Percentiles rank a stretch among this genome's conserved stretches.
Evolutionary conservation across 805 yeast genomes (phyloP).

Genomic region (Candida corydali): DNA sequence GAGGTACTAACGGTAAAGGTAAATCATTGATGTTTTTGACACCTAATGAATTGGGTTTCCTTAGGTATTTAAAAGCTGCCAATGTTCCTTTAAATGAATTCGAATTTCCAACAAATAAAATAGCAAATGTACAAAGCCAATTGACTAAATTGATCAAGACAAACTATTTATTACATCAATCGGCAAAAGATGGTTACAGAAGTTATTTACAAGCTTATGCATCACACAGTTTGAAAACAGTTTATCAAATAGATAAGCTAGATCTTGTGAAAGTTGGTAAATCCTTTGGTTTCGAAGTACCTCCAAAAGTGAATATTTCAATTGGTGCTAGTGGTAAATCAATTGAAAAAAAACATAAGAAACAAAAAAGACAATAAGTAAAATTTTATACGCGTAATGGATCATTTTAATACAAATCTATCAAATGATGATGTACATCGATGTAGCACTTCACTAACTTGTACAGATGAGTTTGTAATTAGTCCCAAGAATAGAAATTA

Average conservation of each 20-base stretch:
- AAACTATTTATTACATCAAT: constrained; percentile 89
- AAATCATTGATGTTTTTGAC: constrained; percentile 92
- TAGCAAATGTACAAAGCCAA: constrained; percentile 95
- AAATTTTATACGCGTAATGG: constrained; percentile 2
- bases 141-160: constrained; percentile 85
- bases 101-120: constrained; percentile 90
- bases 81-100: constrained; percentile 96
- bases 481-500: constrained; percentile 22
- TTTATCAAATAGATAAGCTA: constrained; percentile 91
- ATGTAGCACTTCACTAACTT: not conserved
- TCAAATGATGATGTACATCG: not conserved
- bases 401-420: not conserved
- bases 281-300: constrained; percentile 90
- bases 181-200: constrained; percentile 97
- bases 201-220: constrained; percentile 97
- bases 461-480: constrained; percentile 6
- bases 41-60: constrained; percentile 90
- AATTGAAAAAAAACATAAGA: constrained; percentile 44
- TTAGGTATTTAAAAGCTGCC: constrained; percentile 92
- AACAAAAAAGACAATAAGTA: constrained; percentile 25
- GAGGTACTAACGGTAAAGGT: constrained; percentile 87
- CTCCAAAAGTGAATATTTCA: constrained; percentile 95
- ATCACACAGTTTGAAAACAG: constrained; percentile 92
- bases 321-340: constrained; percentile 89
- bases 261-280: constrained; percentile 93